Evolutionary conservation across 2,329 filamentous ascomycete genomes (phyloP), one percentile per base, ranked within the genome.

Genomic region (Aspergillus pseudotamarii): DNA sequence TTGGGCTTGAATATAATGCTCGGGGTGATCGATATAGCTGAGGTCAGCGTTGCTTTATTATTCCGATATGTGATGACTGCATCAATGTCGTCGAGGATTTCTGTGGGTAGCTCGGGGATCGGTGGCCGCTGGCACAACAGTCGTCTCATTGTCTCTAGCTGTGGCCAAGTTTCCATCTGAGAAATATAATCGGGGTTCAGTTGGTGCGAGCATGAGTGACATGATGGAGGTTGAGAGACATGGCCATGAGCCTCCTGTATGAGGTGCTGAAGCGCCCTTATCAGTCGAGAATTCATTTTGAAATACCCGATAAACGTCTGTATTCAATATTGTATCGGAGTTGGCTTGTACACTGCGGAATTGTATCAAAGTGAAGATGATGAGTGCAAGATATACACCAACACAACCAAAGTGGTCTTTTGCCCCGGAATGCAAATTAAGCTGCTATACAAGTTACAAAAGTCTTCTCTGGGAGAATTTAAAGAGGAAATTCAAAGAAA

Each of bases 141-240:
- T 26, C 55, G 36, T 12, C 59, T 63, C 9, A 69, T 59, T 19
- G 55, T 45, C 54, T 67, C 59, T 9, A 69, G 26, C 41, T 69
- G 64, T 21, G 48, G 41, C 66, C 68, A 69, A 5, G 65, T 66
- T 23, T 69, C 68, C 34, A 60, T 41, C 21, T 60, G 26, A 6
- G 23, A 36, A 19, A 50, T 5, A 43, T 43, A 57, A 19, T 64
- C 45, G 2, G 58, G 36, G 12, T 45, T 48, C 14, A 46, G 48
- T 14, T 59, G 51, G 34, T 60, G 61, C 19, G 11, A 9, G 23
- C 59, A 60, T 23, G 12, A 34, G 28, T 32, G 38, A 23, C 34
- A 28, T 19, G 48, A 51, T 4, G 48, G n/a, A 1, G 19, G 19
- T 14, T 51, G 26, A 4, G 48, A 51, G 30, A 12, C 28, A 51